Evolutionary conservation across 306 rosid species (phyloP), one percentile per base, ranked within the genome.

Genomic region (Glycine latifolia): DNA sequence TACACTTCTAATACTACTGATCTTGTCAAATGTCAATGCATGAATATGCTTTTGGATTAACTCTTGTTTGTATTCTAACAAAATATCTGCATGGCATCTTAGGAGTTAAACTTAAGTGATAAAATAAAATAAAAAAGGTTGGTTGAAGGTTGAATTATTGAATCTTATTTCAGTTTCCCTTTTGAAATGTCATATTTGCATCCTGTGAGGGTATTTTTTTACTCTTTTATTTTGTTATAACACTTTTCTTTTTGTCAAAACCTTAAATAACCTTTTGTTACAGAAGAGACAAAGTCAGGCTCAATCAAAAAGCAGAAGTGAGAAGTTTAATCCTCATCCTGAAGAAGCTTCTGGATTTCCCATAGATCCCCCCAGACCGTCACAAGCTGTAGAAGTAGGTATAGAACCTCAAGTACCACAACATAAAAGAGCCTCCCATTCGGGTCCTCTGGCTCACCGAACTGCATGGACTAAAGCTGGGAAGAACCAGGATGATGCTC

Each of bases 291-390:
- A 91, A 84, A 85, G 89, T 78, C 90, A 86, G 63, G 53, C 81
- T 58, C 83, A 80, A 81, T 82, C 98, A 4, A 91, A 89, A 90
- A 95, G 99, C 85, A 88, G 99, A 65, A 95, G 99, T 55, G 99
- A 95, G 89, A 95, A 91, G 92, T 95, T 95, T 82, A 93, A 91
- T 75, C 94, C 94, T 89, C 99, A 95, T 85, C 91, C 92, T 3
- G 99, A 95, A 87, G 99, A 95, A 76, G 96, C 93, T 37, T 95
- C 99, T 66, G 99, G 99, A 39, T 95, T 95, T 88, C 97, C 99
- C 67, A 95, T 95, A 44, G 99, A 95, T 73, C 99, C 99, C 31
- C 99, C 99, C 43, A 88, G 99, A 85, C 91, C 93, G 48, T 95
- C 97, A 60, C 98, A 95, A 73, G 90, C 87, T 53, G 88, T 77